Evolutionary conservation across 164 flowering plant genomes (phyloP).

Genomic region (Stephania japonica): DNA sequence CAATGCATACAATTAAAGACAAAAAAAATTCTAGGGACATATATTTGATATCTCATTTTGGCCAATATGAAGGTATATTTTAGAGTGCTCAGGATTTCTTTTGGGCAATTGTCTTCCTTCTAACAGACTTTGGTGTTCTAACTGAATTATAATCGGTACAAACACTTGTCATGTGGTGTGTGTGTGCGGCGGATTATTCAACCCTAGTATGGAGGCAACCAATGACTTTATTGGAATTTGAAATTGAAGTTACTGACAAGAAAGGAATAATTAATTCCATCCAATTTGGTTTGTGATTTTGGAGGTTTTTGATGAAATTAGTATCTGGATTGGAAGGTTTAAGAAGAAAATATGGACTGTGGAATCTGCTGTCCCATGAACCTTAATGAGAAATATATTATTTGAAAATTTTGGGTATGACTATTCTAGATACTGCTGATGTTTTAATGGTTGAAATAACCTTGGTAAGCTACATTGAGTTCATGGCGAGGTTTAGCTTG

Average conservation of each 20-base stretch:
- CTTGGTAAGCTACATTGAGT: too few relatives aligned
- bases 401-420: not conserved
- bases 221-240: not conserved
- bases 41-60: not conserved
- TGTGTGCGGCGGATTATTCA: not conserved
- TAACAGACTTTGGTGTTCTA: too few relatives aligned
- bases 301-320: not conserved
- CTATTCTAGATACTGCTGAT: not conserved
- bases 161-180: not conserved
- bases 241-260: not conserved
- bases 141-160: too few relatives aligned
- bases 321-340: constrained; percentile 2
- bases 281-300: not conserved
- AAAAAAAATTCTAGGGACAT: not conserved
- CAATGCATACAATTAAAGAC: too few relatives aligned
- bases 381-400: not conserved
- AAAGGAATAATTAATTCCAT: constrained; percentile 2
- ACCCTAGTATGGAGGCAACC: not conserved
- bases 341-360: not conserved
- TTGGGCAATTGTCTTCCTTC: too few relatives aligned
- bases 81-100: too few relatives aligned
- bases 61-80: too few relatives aligned
- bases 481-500: too few relatives aligned
- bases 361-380: not conserved
- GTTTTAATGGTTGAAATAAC: too few relatives aligned